Conservation (phyloP, 2,329 filamentous ascomycete species). For the Periconia digitata region DNA sequence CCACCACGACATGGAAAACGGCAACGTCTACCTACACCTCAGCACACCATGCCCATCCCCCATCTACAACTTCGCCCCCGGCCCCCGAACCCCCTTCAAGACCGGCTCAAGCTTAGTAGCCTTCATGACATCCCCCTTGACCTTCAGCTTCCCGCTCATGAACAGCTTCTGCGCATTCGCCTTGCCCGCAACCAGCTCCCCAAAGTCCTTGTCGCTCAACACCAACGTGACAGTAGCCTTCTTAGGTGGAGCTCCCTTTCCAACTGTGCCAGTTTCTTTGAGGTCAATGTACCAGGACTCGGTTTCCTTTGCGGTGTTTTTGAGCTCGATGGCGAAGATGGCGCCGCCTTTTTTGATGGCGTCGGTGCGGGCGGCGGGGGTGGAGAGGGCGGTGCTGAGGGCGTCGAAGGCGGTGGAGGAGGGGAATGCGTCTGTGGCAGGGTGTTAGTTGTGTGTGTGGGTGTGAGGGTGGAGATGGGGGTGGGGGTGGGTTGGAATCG, state of each 20-base stretch:
- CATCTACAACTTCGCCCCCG: slow-evolving; percentile 40
- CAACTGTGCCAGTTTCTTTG: slow-evolving; percentile 83
- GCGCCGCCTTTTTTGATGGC: slow-evolving; percentile 87
- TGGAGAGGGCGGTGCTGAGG: slow-evolving; percentile 80
- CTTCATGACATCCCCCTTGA: slow-evolving; percentile 98
- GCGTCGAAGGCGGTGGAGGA: slow-evolving; percentile 59
- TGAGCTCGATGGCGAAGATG: slow-evolving; percentile 88
- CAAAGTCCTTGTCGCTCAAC: slow-evolving; percentile 85
- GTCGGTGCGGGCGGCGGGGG: slow-evolving; percentile 75
- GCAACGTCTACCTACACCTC: too few relatives aligned
- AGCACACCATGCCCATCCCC: neutral
- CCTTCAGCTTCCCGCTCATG: slow-evolving; percentile 98
- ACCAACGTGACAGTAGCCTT: slow-evolving; percentile 88
- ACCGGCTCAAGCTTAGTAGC: slow-evolving; percentile 95
- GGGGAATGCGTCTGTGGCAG: slow-evolving; percentile 67
- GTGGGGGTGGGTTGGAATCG: neutral
- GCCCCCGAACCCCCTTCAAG: slow-evolving; percentile 39
- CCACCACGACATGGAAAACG: too few relatives aligned
- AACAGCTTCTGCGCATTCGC: slow-evolving; percentile 94
- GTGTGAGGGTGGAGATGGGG: neutral
- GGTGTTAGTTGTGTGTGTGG: neutral
- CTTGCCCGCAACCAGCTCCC: slow-evolving; percentile 78
- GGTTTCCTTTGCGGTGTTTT: slow-evolving; percentile 78
- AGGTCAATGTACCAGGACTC: slow-evolving; percentile 95
- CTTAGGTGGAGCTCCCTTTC: slow-evolving; percentile 69